Conservation (phyloP, 2,329 filamentous ascomycete species). For the Clonostachys chloroleuca region DNA sequence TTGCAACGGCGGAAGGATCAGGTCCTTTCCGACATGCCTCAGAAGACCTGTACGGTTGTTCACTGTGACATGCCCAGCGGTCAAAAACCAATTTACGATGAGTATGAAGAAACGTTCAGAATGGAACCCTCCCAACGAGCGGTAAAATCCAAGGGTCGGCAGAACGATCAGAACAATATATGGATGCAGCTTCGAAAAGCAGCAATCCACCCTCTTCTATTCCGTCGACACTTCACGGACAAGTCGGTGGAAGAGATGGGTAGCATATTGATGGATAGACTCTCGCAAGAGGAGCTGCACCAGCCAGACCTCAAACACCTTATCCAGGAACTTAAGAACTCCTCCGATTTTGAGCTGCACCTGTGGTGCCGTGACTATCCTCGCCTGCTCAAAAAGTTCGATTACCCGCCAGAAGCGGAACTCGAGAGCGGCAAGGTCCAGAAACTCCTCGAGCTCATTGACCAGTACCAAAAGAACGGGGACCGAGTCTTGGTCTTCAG, state of each 20-base stretch:
- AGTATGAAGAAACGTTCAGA: constrained; percentile 59
- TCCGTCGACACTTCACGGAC: constrained; percentile 76
- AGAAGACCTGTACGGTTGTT: constrained; percentile 73
- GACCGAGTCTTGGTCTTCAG: constrained; percentile 90
- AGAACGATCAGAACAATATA: constrained; percentile 60
- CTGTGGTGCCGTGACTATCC: constrained; percentile 59
- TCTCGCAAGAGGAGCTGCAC: constrained; percentile 48
- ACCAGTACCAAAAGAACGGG: constrained; percentile 69
- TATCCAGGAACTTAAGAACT: constrained; percentile 49
- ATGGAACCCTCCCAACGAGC: constrained; percentile 49
- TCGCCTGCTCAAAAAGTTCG: constrained; percentile 43
- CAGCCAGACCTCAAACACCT: constrained; percentile 49
- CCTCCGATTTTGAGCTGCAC: constrained; percentile 62
- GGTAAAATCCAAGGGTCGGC: constrained; percentile 40
- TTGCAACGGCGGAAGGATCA: constrained; percentile 90
- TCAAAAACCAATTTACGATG: constrained; percentile 71
- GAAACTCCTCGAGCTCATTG: constrained; percentile 71
- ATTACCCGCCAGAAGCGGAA: constrained; percentile 48
- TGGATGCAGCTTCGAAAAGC: constrained; percentile 92
- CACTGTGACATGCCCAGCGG: constrained; percentile 73
- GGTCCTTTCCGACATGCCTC: constrained; percentile 78
- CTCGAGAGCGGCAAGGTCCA: constrained; percentile 77
- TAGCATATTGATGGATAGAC: constrained; percentile 68
- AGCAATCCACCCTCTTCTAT: constrained; percentile 86
- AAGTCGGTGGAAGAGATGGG: constrained; percentile 72